phyloP scores from a whole-genome alignment of 2,329 filamentous ascomycete species.

The Zopfia rhizophila region DNA sequence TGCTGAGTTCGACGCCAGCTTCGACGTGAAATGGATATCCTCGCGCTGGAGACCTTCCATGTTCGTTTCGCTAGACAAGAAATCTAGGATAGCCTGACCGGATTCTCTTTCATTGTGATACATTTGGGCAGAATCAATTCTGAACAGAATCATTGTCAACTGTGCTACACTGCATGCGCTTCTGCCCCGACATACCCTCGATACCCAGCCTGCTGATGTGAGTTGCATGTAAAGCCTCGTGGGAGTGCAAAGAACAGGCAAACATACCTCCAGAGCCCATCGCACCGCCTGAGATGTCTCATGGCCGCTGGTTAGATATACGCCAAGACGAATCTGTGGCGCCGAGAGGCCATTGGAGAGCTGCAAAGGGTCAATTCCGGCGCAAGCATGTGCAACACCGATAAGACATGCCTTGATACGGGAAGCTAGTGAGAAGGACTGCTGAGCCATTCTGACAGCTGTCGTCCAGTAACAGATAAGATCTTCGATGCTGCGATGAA shows the following conservation, averaged over 20 bases:
- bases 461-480: slow-evolving; percentile 24
- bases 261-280: slow-evolving; percentile 64
- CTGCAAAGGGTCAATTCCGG: slow-evolving; percentile 37
- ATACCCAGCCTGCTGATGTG: slow-evolving; percentile 55
- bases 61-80: slow-evolving; percentile 61
- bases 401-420: slow-evolving; percentile 51
- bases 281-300: slow-evolving; percentile 69
- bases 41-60: slow-evolving; percentile 66
- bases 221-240: slow-evolving; percentile 22
- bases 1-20: slow-evolving; percentile 73
- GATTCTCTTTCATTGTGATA: slow-evolving; percentile 77
- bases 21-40: slow-evolving; percentile 83
- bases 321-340: slow-evolving; percentile 77
- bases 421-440: slow-evolving; percentile 54
- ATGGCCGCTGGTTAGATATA: slow-evolving; percentile 74
- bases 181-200: slow-evolving; percentile 48
- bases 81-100: slow-evolving; percentile 71
- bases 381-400: slow-evolving; percentile 19
- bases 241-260: slow-evolving; percentile 24
- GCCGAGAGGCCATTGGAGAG: slow-evolving; percentile 71
- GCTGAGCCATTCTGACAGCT: slow-evolving; percentile 41
- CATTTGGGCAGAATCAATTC: slow-evolving; percentile 71
- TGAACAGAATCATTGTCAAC: slow-evolving; percentile 38
- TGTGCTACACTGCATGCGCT: slow-evolving; percentile 19
- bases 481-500: slow-evolving; percentile 38